A percentile compares a stretch with the other conserved stretches of the same genome.
phyloP scores from a whole-genome alignment of 2,329 filamentous ascomycete species.

The Mycosphaerella sp. region DNA sequence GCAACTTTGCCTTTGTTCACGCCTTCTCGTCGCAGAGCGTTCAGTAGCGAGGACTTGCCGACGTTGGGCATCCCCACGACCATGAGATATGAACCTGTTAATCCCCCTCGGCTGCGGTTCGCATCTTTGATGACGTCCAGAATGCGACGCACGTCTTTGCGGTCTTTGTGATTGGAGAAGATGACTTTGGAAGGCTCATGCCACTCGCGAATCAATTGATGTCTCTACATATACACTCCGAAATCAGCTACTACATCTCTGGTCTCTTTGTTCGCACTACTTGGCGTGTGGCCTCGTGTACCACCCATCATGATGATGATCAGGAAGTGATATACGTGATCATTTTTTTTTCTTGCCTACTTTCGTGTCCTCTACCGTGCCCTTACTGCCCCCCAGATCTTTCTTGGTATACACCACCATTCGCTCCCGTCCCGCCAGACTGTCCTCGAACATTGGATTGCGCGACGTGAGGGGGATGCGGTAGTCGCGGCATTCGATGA shows the following conservation, averaged over 20 bases:
- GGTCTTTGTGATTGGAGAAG: conserved; percentile 47
- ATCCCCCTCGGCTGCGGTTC: conserved; percentile 47
- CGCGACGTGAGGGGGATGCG: conserved; percentile 81
- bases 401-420: conserved; percentile 87
- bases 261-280: conserved; percentile 3
- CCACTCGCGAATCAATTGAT: conserved; percentile 50
- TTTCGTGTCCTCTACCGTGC: conserved; percentile 29
- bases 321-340: too few relatives aligned
- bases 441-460: conserved; percentile 81
- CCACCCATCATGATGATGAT: neutral
- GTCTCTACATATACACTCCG: conserved; percentile 28
- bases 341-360: conserved; percentile 21
- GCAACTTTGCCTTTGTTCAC: conserved; percentile 65
- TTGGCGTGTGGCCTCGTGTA: too few relatives aligned
- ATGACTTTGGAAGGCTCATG: conserved; percentile 47
- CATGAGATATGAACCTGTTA: conserved; percentile 79
- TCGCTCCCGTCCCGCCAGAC: conserved; percentile 64
- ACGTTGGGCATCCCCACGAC: conserved; percentile 98
- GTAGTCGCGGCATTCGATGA: conserved; percentile 93
- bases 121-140: conserved; percentile 48
- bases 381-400: conserved; percentile 56
- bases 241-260: conserved; percentile 13
- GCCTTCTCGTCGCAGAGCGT: conserved; percentile 67
- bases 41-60: conserved; percentile 91
- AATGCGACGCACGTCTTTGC: conserved; percentile 41